phyloP scores from a whole-genome alignment of 768 basidiomycete genomes.

The Amanita molliuscula region DNA sequence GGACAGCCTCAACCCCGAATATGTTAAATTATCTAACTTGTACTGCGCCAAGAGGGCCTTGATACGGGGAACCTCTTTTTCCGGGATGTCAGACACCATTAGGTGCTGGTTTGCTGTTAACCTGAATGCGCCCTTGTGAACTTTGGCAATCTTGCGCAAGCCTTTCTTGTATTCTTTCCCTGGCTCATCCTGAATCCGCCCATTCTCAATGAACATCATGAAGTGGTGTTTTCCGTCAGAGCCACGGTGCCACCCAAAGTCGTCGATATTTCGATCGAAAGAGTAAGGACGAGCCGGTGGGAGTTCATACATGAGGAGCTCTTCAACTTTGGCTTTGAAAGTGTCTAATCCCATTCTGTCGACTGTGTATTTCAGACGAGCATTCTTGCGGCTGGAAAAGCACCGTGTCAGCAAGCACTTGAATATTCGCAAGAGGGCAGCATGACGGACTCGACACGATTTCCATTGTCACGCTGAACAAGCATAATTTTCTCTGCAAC shows the following conservation, averaged over 20 bases:
- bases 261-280: conserved; percentile 87
- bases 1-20: conserved; percentile 71
- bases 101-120: conserved; percentile 95
- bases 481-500: conserved; percentile 93
- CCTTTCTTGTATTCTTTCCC: conserved; percentile 88
- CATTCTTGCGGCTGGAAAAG: conserved; percentile 57
- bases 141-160: conserved; percentile 82
- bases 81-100: conserved; percentile 72
- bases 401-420: background rate
- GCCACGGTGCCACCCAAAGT: conserved; percentile 89
- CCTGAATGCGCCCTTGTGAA: conserved; percentile 91
- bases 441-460: conserved; percentile 77
- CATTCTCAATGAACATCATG: conserved; percentile 94
- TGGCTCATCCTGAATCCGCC: conserved; percentile 92
- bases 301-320: conserved; percentile 71
- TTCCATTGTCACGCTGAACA: conserved; percentile 91
- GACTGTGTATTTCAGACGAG: conserved; percentile 92
- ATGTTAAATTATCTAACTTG: conserved; percentile 80
- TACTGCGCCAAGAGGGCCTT: conserved; percentile 74
- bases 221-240: conserved; percentile 87
- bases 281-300: conserved; percentile 63
- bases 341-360: conserved; percentile 86
- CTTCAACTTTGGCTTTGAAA: conserved; percentile 88
- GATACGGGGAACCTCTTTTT: conserved; percentile 65
- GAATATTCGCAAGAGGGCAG: background rate